These are phyloP conservation scores for Agapanthus africanus DNA, from an alignment of 106 monocot species.

Conservation along the genomic window DNA sequence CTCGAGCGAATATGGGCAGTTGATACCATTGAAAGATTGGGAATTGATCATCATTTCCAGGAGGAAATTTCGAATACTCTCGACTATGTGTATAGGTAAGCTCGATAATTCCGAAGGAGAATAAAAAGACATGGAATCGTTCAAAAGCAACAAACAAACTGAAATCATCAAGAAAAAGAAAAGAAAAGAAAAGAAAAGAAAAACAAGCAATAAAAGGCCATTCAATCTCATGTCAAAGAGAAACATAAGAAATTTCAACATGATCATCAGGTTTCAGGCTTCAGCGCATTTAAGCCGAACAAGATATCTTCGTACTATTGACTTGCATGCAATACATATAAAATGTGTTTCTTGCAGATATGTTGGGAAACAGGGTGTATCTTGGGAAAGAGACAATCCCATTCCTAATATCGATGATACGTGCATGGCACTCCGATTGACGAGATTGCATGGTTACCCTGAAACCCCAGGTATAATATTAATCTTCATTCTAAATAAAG, in stretches of 20 bases:
- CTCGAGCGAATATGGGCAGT: constrained; percentile 28
- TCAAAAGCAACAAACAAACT: neutral
- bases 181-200: neutral
- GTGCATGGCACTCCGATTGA: constrained; percentile 26
- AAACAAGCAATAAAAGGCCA: no score
- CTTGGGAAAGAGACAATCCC: constrained; percentile 22
- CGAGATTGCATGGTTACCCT: constrained; percentile 23
- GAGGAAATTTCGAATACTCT: constrained; percentile 25
- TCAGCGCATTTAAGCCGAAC: no score
- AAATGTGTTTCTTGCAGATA: constrained; percentile 4
- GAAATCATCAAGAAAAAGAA: neutral
- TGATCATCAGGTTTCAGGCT: no score
- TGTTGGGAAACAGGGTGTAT: constrained; percentile 18
- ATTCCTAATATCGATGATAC: constrained; percentile 26
- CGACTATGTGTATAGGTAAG: constrained; percentile 27
- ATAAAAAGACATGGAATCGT: neutral
- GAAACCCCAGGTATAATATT: constrained; percentile 18
- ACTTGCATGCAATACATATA: no score
- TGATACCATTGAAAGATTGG: constrained; percentile 26
- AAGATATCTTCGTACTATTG: no score
- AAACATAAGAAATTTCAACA: no score
- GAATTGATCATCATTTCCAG: constrained; percentile 25
- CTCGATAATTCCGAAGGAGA: neutral
- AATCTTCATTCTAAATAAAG: no score
- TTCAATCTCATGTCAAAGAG: no score